phyloP scores from a whole-genome alignment of 1,284 basidiomycete genomes.

The Cystobasidium pallidum region DNA sequence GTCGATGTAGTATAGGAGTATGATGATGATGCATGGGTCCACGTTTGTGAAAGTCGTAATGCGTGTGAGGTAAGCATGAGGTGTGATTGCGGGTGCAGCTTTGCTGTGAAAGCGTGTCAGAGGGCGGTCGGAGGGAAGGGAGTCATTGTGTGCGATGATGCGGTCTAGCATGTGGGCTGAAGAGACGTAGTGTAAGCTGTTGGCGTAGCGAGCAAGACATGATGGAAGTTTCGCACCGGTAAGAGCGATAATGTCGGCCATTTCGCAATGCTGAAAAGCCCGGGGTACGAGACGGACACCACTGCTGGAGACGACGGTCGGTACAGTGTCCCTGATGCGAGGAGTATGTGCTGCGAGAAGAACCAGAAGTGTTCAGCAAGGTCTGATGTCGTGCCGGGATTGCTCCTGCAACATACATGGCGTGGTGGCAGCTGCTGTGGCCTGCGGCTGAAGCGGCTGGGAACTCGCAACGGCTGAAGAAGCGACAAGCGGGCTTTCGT shows the following conservation, averaged over 20 bases:
- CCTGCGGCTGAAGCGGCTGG: constrained; percentile 12
- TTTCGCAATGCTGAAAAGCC: constrained; percentile 58
- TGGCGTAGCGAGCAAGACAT: constrained; percentile 29
- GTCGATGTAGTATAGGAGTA: constrained; percentile 91
- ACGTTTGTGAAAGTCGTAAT: constrained; percentile 90
- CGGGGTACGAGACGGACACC: constrained; percentile 48
- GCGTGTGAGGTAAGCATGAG: constrained; percentile 85
- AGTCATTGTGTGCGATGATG: constrained; percentile 88
- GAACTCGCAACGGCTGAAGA: constrained; percentile 1
- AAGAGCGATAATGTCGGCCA: constrained; percentile 78
- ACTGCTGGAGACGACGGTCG: constrained; percentile 25
- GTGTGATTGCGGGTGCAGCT: constrained; percentile 77
- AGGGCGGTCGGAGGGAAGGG: constrained; percentile 79
- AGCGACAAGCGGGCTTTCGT: constrained; percentile 13
- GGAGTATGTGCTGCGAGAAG: constrained; percentile 9
- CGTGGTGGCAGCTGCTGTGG: constrained; percentile 11
- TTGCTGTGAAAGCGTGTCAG: constrained; percentile 93
- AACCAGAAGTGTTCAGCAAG: background rate
- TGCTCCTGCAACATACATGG: background rate
- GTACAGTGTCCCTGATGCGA: constrained; percentile 19
- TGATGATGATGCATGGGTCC: constrained; percentile 87
- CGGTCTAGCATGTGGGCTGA: constrained; percentile 90
- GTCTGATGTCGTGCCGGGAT: background rate
- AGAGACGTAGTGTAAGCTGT: constrained; percentile 41
- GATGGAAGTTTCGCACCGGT: constrained; percentile 65